These are phyloP conservation scores for Effrenium voratum DNA, from an alignment of 73 alveolate genomes.

Conservation along the genomic window DNA sequence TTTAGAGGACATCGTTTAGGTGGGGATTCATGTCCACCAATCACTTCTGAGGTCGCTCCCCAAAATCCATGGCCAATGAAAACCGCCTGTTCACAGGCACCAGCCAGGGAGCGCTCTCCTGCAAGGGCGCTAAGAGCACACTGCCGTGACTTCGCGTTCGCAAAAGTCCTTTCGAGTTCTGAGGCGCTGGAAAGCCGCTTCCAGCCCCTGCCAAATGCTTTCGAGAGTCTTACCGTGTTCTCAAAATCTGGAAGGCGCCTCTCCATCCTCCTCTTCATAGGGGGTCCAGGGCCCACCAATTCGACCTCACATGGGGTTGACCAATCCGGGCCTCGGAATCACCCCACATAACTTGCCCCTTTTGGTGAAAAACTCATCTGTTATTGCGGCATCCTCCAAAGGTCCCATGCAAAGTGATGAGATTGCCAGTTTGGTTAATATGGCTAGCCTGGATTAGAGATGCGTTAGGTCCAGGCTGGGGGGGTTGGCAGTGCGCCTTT, in stretches of 20 bases:
- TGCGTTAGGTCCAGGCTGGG: too few species aligned
- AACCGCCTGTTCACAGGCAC: slow-evolving; percentile 74
- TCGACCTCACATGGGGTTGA: slow-evolving; percentile 24
- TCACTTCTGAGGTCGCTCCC: too few species aligned
- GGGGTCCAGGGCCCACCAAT: slow-evolving; percentile 85
- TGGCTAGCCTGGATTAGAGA: too few species aligned
- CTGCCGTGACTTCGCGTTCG: not conserved
- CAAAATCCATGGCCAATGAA: too few species aligned
- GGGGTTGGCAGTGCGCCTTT: not conserved
- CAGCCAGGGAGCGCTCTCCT: slow-evolving; percentile 48
- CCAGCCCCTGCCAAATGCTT: slow-evolving; percentile 33
- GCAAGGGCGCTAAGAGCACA: not conserved
- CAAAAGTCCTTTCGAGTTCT: slow-evolving; percentile 38
- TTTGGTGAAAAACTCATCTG: too few species aligned
- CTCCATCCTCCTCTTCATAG: slow-evolving; percentile 81
- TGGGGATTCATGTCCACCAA: too few species aligned
- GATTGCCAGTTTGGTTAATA: too few species aligned
- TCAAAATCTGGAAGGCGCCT: not conserved
- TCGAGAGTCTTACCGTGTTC: not conserved
- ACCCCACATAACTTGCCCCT: too few species aligned
- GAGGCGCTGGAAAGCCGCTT: slow-evolving; percentile 75
- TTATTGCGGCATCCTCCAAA: too few species aligned
- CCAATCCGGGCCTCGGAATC: too few species aligned
- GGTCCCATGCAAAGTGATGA: too few species aligned
- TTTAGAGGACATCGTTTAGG: too few species aligned